Evolutionary conservation across 257 asterid species (phyloP).

Genomic region (Solanum medicagineum): DNA sequence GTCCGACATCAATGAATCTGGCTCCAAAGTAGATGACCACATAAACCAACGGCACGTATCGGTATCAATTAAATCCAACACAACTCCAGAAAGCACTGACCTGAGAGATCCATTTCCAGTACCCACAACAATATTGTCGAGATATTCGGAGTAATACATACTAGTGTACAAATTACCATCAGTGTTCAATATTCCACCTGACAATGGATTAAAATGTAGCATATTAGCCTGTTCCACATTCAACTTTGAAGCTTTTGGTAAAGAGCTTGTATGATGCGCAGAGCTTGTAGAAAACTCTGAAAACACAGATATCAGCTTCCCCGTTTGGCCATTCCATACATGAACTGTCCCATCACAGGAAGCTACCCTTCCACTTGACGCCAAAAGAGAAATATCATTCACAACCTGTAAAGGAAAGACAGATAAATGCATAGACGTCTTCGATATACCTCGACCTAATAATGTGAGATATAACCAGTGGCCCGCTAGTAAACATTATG

Average conservation of each 20-base stretch:
- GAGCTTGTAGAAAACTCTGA: conserved; percentile 43
- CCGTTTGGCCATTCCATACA: conserved; percentile 90
- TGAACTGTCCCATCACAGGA: conserved; percentile 98
- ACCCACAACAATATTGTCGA: conserved; percentile 64
- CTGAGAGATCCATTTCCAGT: conserved; percentile 94
- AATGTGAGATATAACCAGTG: background rate
- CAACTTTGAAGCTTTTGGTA: conserved; percentile 26
- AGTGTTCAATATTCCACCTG: conserved; percentile 68
- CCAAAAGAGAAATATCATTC: conserved; percentile 64
- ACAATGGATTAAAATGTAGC: conserved; percentile 63
- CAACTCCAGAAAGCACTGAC: conserved; percentile 20
- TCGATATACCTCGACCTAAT: background rate
- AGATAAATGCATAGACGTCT: background rate
- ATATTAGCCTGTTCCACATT: conserved; percentile 64
- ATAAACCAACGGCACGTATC: background rate
- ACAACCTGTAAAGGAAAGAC: conserved; percentile 48
- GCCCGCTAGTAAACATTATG: background rate
- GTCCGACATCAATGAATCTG: conserved; percentile 89
- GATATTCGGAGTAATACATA: conserved; percentile 67
- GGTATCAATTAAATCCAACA: background rate
- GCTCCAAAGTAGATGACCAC: background rate
- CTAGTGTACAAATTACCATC: conserved; percentile 82
- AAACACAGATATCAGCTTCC: conserved; percentile 58
- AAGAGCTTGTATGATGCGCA: conserved; percentile 23
- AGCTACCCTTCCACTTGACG: conserved; percentile 84